These are phyloP conservation scores for Vigna nakashimae DNA, from an alignment of 306 rosid genomes.

Conservation along the genomic window DNA sequence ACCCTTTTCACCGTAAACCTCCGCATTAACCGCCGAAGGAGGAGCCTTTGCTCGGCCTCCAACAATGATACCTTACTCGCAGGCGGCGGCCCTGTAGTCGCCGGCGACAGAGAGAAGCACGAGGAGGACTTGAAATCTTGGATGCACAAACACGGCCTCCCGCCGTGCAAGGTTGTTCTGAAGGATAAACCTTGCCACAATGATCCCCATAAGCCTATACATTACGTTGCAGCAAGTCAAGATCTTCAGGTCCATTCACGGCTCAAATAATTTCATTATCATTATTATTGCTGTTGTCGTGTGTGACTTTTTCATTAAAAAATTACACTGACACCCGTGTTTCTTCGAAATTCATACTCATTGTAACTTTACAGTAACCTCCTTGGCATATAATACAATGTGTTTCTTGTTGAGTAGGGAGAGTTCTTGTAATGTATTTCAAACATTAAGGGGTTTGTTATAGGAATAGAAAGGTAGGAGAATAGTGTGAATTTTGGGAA, in stretches of 20 bases:
- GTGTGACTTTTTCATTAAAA: background rate
- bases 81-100: conserved; percentile 51
- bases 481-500: background rate
- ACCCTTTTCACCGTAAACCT: conserved; percentile 41
- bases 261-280: background rate
- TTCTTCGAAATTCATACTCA: background rate
- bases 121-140: conserved; percentile 79
- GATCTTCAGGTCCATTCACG: conserved; percentile 74
- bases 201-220: conserved; percentile 69
- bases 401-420: background rate
- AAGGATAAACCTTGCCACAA: conserved; percentile 68
- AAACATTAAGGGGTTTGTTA: background rate
- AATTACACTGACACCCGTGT: background rate
- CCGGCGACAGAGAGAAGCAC: conserved; percentile 47
- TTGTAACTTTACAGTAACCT: too few relatives aligned
- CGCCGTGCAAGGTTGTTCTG: conserved; percentile 85
- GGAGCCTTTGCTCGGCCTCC: conserved; percentile 62
- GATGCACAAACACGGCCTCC: conserved; percentile 92
- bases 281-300: background rate
- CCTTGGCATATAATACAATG: background rate
- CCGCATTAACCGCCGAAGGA: conserved; percentile 30
- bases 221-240: conserved; percentile 88
- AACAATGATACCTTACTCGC: conserved; percentile 76
- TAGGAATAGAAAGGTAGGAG: background rate
- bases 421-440: background rate